Conservation (phyloP, 805 yeast species). For the Sugiyamaella boreocaroliniensis region DNA sequence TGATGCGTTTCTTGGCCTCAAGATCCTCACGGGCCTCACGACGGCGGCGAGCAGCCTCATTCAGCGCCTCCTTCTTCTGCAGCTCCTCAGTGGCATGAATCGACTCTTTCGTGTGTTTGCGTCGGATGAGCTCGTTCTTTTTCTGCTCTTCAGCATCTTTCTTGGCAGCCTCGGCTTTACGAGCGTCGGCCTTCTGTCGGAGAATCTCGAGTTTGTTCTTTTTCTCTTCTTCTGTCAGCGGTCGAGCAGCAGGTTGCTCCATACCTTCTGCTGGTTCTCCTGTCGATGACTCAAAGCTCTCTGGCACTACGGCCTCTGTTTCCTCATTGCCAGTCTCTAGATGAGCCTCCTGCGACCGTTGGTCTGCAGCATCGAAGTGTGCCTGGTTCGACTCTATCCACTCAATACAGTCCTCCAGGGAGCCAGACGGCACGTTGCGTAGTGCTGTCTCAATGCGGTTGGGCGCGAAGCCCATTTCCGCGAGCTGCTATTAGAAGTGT, state of each 20-base stretch:
- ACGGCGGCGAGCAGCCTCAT: slow-evolving; percentile 28
- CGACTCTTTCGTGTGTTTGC: slow-evolving; percentile 27
- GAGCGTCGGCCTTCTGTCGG: slow-evolving; percentile 26
- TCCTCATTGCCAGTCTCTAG: background rate
- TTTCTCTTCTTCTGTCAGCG: slow-evolving; percentile 27
- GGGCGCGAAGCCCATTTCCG: slow-evolving; percentile 31
- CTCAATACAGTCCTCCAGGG: slow-evolving; percentile 26
- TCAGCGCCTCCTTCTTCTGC: slow-evolving; percentile 27
- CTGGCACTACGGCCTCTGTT: background rate
- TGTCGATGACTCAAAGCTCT: background rate
- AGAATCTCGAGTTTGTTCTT: slow-evolving; percentile 26
- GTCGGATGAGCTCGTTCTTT: slow-evolving; percentile 26
- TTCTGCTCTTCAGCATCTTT: slow-evolving; percentile 24
- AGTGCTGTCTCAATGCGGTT: slow-evolving; percentile 28
- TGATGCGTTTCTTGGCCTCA: slow-evolving; percentile 27
- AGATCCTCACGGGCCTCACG: slow-evolving; percentile 28
- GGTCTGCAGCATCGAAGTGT: slow-evolving; percentile 19
- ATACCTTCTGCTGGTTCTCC: background rate
- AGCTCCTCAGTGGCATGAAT: slow-evolving; percentile 26
- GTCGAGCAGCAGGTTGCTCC: slow-evolving; percentile 6
- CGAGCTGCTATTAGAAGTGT: slow-evolving; percentile 13
- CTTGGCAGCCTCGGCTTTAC: slow-evolving; percentile 29
- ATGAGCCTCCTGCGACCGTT: slow-evolving; percentile 2
- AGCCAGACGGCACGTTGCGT: slow-evolving; percentile 16
- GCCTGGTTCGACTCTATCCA: slow-evolving; percentile 29